Conservation (phyloP, 345 rosid genomes). For the Cardamine chenopodiifolia region DNA sequence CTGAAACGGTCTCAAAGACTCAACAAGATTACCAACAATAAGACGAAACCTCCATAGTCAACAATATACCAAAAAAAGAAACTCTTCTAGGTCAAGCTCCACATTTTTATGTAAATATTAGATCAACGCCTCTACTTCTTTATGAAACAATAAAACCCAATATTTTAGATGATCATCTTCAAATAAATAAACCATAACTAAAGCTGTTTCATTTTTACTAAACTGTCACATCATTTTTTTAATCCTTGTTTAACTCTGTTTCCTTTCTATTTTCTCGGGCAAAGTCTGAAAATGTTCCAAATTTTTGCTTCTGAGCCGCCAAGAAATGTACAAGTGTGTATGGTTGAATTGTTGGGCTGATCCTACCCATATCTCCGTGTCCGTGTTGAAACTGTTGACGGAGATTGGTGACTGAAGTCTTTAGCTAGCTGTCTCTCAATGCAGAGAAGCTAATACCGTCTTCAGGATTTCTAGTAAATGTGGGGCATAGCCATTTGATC, state of each 20-base stretch:
- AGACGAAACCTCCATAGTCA: constrained; percentile 18
- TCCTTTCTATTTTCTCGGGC: neutral
- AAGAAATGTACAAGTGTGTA: constrained; percentile 38
- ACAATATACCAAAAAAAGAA: neutral
- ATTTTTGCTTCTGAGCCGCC: no score
- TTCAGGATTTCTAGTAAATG: constrained; percentile 61
- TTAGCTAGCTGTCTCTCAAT: constrained; percentile 48
- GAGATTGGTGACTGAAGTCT: neutral
- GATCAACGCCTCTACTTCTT: neutral
- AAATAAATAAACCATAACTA: neutral
- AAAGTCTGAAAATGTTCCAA: no score
- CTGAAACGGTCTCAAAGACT: constrained; percentile 2
- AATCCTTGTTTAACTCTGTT: no score
- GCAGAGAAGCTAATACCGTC: constrained; percentile 65
- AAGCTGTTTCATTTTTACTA: constrained; percentile 16
- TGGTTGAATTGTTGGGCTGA: constrained; percentile 16
- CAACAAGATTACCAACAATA: constrained; percentile 4
- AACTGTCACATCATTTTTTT: constrained; percentile 7
- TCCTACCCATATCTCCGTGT: constrained; percentile 12
- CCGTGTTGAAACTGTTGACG: neutral
- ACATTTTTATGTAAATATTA: neutral
- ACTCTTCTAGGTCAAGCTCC: neutral
- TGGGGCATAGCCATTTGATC: constrained; percentile 79
- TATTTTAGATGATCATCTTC: neutral
- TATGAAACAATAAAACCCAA: constrained; percentile 19